These are phyloP conservation scores for Fusarium sp. DNA, from an alignment of 2,329 filamentous ascomycete species.

Conservation along the genomic window DNA sequence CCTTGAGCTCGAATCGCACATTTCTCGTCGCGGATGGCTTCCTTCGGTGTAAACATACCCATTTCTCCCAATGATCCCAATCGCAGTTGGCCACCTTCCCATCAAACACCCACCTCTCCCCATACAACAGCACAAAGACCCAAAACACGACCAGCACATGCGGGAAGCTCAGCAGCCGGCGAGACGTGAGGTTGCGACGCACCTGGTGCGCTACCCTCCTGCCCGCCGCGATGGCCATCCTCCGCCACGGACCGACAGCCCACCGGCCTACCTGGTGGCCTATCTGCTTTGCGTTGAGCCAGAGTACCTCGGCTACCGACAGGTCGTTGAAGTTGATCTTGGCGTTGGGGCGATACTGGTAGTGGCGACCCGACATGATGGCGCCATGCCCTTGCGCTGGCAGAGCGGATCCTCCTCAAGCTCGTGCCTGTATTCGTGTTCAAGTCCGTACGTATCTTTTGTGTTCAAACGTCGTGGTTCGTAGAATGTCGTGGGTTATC, in stretches of 20 bases:
- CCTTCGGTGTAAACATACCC: conserved; percentile 68
- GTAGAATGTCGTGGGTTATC: background rate
- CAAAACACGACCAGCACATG: conserved; percentile 79
- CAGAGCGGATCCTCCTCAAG: background rate
- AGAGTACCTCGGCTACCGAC: conserved; percentile 40
- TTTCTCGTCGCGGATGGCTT: background rate
- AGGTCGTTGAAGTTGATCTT: conserved; percentile 31
- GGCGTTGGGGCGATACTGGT: conserved; percentile 31
- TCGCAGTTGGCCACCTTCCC: conserved; percentile 77
- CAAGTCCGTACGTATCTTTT: background rate
- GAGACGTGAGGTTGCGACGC: conserved; percentile 59
- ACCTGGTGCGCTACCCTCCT: conserved; percentile 45
- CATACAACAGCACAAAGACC: conserved; percentile 83
- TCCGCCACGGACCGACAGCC: conserved; percentile 55
- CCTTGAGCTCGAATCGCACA: background rate
- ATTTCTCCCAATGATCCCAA: conserved; percentile 92
- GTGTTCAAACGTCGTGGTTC: background rate
- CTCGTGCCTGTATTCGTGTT: background rate
- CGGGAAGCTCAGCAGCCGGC: conserved; percentile 70
- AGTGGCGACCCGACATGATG: conserved; percentile 45
- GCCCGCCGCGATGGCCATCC: conserved; percentile 48
- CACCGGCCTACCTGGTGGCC: conserved; percentile 54
- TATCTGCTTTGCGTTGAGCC: conserved; percentile 37
- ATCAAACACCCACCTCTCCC: conserved; percentile 83
- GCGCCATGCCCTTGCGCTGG: conserved; percentile 44